Base-by-base conservation (phyloP, 768 basidiomycete species). In the Infundibulicybe gibba region DNA sequence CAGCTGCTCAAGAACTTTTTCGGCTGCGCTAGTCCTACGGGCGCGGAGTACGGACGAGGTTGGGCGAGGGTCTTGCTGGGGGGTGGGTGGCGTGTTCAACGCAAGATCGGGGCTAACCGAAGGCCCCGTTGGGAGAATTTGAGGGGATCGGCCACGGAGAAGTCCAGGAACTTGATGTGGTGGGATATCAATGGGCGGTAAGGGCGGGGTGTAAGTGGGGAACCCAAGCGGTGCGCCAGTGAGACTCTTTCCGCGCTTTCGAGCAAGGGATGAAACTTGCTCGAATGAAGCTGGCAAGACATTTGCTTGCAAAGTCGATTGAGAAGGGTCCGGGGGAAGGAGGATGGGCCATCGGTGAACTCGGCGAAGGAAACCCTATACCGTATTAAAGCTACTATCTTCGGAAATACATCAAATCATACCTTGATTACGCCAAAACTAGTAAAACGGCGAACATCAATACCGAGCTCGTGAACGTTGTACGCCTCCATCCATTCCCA, bases 381-480 rank as follows among this genome's bases (percentile, higher is more conserved):
- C 13, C 15, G 16, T 9, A 21, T 30, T 25, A 33, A 38, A 38
- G 8, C 25, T 8, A 25, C 25, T 3, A 25, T 25, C 25, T 8
- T 8, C 25, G 8, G 25, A 8, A 25, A 25, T 25, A 3, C 25
- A 25, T 8, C 25, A 8, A 25, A 25, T n/a, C 54, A 13, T 61
- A 83, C 89, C 69, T 99, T 99, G 69, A 99, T 95, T 17, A 98
- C 90, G 5, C 97, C 97, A 58, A 98, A 99, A 50, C 89, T 94
- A 14, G 92, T 83, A 64, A 99, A 97, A n/a, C 97, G 81, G 8
- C 95, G 81, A 6, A 90, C 78, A 61, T 99, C 97, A 44, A 98
- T 85, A 2, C 90, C 91, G 16, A 84, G 64, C 5, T 72, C 68
- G 41, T 84, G 77, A 14, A 94, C 80, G 16, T 83, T 71, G 55